Conservation (phyloP, 306 rosid genomes). For the Trichosanthes truncata region DNA sequence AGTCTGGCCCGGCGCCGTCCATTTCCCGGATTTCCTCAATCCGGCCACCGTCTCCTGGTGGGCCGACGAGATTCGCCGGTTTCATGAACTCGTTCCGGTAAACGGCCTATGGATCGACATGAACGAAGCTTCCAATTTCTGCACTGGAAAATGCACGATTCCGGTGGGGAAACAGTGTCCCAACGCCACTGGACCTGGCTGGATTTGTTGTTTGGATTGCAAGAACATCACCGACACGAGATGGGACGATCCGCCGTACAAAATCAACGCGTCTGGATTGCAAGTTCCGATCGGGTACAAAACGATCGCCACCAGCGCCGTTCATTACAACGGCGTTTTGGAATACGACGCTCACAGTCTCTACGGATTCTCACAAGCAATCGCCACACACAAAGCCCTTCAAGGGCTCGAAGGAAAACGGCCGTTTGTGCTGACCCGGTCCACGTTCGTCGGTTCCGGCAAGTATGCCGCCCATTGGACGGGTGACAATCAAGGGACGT, state of each 20-base stretch:
- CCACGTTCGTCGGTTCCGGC: conserved; percentile 80
- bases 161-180: conserved; percentile 67
- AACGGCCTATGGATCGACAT: conserved; percentile 97
- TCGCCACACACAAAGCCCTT: conserved; percentile 82
- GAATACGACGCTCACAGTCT: conserved; percentile 95
- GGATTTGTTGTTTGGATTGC: conserved; percentile 90
- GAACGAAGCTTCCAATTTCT: conserved; percentile 85
- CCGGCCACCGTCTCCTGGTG: conserved; percentile 88
- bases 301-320: conserved; percentile 87
- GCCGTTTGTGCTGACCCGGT: conserved; percentile 74
- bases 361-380: conserved; percentile 71
- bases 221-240: conserved; percentile 67
- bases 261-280: conserved; percentile 75
- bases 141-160: conserved; percentile 71
- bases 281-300: conserved; percentile 75
- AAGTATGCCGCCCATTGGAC: conserved; percentile 96
- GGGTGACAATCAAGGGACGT: conserved; percentile 79
- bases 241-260: conserved; percentile 97
- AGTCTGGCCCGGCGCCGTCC: conserved; percentile 94
- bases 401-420: conserved; percentile 69
- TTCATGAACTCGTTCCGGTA: conserved; percentile 84
- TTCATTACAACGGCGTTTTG: conserved; percentile 73
- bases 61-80: conserved; percentile 79
- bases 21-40: conserved; percentile 88
- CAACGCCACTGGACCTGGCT: conserved; percentile 58